Evolutionary conservation across 2,329 filamentous ascomycete genomes (phyloP).

Genomic region (Aspergillus nomiae): DNA sequence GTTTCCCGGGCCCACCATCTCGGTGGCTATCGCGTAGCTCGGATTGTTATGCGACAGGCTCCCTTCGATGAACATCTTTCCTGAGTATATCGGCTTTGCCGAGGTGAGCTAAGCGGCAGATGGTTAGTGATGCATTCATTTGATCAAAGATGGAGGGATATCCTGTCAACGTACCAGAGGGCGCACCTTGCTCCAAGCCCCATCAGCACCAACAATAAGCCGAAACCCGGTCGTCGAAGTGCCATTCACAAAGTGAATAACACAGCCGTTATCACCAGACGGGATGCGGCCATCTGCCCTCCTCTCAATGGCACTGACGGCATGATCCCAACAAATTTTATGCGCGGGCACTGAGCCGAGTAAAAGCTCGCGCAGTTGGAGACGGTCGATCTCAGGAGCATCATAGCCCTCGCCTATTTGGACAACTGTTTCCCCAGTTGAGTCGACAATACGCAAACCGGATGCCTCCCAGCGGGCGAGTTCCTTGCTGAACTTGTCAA

Average conservation of each 20-base stretch:
- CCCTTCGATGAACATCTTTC: constrained; percentile 34
- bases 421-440: neutral
- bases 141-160: neutral
- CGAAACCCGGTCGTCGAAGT: constrained; percentile 38
- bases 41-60: constrained; percentile 28
- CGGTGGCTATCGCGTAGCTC: constrained; percentile 24
- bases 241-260: constrained; percentile 33
- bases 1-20: constrained; percentile 16
- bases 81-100: constrained; percentile 36
- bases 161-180: constrained; percentile 27
- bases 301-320: neutral
- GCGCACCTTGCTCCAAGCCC: constrained; percentile 47
- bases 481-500: constrained; percentile 19
- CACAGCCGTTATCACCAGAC: neutral
- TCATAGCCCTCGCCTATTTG: constrained; percentile 27
- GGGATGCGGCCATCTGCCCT: neutral
- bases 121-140: neutral
- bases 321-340: constrained; percentile 36
- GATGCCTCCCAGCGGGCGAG: constrained; percentile 22
- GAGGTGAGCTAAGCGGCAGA: constrained; percentile 31
- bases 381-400: constrained; percentile 46
- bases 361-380: constrained; percentile 38
- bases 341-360: constrained; percentile 36
- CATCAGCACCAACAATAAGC: constrained; percentile 53
- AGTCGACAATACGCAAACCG: constrained; percentile 6